Evolutionary conservation across 164 flowering plant species (phyloP).

Genomic region (Malania oleifera): DNA sequence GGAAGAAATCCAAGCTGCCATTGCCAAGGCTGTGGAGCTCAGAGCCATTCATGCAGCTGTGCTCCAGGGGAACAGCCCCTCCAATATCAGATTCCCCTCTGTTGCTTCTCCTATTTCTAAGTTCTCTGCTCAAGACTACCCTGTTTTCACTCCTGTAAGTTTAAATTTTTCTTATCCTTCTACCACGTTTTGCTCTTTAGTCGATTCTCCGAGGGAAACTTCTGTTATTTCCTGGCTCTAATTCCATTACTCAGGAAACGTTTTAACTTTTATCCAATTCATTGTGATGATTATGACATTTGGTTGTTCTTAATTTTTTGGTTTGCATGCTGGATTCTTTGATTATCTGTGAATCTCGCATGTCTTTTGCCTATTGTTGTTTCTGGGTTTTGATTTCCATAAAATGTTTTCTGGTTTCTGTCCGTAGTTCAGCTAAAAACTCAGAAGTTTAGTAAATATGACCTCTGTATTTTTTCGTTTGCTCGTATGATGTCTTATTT

Average conservation of each 20-base stretch:
- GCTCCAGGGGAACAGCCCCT: constrained; percentile 60
- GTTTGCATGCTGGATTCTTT: background rate
- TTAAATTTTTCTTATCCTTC: constrained; percentile 4
- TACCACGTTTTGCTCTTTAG: background rate
- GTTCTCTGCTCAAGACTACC: constrained; percentile 84
- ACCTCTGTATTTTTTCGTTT: too few species aligned
- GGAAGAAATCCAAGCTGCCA: constrained; percentile 71
- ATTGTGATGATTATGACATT: background rate
- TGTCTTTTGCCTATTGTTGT: background rate
- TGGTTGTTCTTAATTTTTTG: background rate
- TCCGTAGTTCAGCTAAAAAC: too few species aligned
- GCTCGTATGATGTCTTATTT: too few species aligned
- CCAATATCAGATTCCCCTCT: constrained; percentile 29
- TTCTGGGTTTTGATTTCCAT: too few species aligned
- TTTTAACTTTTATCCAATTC: background rate
- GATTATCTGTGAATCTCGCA: background rate
- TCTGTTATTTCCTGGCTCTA: background rate
- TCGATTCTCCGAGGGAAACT: background rate
- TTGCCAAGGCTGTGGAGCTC: constrained; percentile 87
- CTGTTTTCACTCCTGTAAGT: constrained; percentile 97
- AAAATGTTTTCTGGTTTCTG: too few species aligned
- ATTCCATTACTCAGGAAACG: background rate
- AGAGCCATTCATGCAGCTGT: constrained; percentile 92
- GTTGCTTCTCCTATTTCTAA: constrained; percentile 51
- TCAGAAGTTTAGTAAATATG: too few species aligned